Evolutionary conservation across 352 stramenopile species (phyloP), one percentile per base, ranked within the genome.

Genomic region (Globisporangium rhizosaccharum): DNA sequence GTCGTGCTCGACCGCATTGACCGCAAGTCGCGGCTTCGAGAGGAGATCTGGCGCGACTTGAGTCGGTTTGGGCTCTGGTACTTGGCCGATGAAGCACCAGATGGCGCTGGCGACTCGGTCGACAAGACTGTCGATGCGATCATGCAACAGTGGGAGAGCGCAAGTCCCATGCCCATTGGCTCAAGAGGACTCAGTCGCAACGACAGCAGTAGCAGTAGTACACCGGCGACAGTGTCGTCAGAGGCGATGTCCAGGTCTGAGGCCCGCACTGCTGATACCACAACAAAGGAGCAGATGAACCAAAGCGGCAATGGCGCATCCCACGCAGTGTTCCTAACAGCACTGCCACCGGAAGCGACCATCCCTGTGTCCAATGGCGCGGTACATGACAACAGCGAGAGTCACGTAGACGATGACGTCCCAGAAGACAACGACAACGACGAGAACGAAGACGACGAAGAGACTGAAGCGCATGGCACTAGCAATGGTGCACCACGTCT

Each of bases 1-100:
- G 63, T 83, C 36, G 30, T 73, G 70, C 62, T 81, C 20, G 64
- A 78, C 28, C 57, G 53, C 0, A 51, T 74, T 1, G 76, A 76
- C 42, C 52, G 53, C 45, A 69, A 62, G 44, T 66, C 66, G 20
- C 50, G 70, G 2, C 62, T 89, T 11, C 54, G 65, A 17, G 68
- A 79, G 50, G 85, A 79, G 63, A 49, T 91, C 33, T 79, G 79
- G 70, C 76, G 66, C 11, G 81, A 91, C 58, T 54, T 91, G 11
- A 66, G 71, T 41, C 56, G 64, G 0, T 89, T 82, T 37, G 81
- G 81, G 0, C 52, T 91, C 20, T 89, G 79, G 81, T 72, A 77
- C 5, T 63, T 80, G 11, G 47, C 44, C 1, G 61, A 57, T 12
- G 62, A 62, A 0, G 44, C 20, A 3, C 20, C 18, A 0, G 52